Evolutionary conservation across 1,139 yeast species (phyloP).

Genomic region (Hemisphaericaspora xylofermentans): DNA sequence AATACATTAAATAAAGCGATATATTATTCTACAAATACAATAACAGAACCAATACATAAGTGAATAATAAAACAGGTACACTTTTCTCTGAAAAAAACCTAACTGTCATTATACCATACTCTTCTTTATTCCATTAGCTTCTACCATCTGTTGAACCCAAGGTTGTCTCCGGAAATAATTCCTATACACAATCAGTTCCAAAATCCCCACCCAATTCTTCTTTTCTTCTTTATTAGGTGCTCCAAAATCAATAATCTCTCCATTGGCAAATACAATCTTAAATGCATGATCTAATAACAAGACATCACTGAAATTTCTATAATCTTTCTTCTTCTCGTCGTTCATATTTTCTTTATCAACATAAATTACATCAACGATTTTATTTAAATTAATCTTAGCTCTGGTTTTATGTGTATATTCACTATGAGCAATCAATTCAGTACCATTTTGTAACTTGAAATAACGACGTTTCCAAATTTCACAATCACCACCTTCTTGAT

Average conservation of each 20-base stretch:
- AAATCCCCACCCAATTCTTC: conserved; percentile 51
- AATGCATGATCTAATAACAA: conserved; percentile 63
- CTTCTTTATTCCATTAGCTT: conserved; percentile 7
- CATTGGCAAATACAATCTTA: conserved; percentile 62
- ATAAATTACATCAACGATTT: conserved; percentile 55
- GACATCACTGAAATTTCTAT: conserved; percentile 64
- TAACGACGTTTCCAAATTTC: conserved; percentile 60
- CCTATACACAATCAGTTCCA: conserved; percentile 54
- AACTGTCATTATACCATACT: neutral
- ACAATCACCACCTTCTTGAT: conserved; percentile 82
- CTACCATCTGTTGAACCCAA: conserved; percentile 60
- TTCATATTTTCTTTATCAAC: conserved; percentile 43
- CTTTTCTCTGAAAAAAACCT: too few species aligned
- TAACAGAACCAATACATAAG: too few species aligned
- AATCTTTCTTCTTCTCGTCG: conserved; percentile 21
- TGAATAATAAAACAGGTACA: too few species aligned
- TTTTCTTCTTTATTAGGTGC: conserved; percentile 61
- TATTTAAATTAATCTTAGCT: conserved; percentile 64
- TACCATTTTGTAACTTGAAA: conserved; percentile 55
- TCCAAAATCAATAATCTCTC: conserved; percentile 68
- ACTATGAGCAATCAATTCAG: conserved; percentile 63
- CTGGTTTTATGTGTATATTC: conserved; percentile 61
- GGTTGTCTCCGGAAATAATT: conserved; percentile 63
- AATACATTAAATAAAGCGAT: too few species aligned
- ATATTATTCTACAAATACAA: too few species aligned